A percentile compares a stretch with the other conserved stretches of the same genome.
These are phyloP conservation scores for Cystobasidium tubakii DNA, from an alignment of 768 basidiomycete genomes.

Conservation along the genomic window DNA sequence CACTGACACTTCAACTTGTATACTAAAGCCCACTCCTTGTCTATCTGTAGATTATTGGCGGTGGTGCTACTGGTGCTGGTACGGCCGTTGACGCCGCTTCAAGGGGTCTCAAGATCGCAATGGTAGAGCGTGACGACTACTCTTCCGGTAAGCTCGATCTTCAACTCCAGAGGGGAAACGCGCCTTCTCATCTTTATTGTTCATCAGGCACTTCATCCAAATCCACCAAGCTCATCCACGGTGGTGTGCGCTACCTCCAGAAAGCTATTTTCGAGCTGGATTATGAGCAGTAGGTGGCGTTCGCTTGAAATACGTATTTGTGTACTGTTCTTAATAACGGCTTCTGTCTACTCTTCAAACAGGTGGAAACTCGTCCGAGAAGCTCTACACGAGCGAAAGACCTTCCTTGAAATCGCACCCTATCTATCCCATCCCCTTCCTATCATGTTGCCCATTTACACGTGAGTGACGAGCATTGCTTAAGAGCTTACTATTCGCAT, in stretches of 20 bases:
- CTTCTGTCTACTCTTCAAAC: too few species aligned
- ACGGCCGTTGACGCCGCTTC: constrained; percentile 93
- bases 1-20: not conserved
- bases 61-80: constrained; percentile 92
- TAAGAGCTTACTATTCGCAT: too few species aligned
- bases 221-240: constrained; percentile 96
- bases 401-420: constrained; percentile 92
- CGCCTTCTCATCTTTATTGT: not conserved
- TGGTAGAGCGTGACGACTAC: constrained; percentile 91
- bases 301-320: too few species aligned
- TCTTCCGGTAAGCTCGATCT: constrained; percentile 60
- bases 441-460: constrained; percentile 96
- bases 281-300: constrained; percentile 69
- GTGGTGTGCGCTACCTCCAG: constrained; percentile 93
- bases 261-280: constrained; percentile 93
- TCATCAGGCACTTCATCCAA: constrained; percentile 82
- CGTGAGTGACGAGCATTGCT: constrained; percentile 55
- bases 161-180: not conserved
- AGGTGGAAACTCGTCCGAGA: constrained; percentile 80
- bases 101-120: constrained; percentile 80
- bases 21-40: constrained; percentile 50
- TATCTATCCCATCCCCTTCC: constrained; percentile 88
- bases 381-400: constrained; percentile 82
- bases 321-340: too few species aligned
- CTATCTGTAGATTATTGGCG: constrained; percentile 79